These are phyloP conservation scores for Colletotrichum truncatum DNA, from an alignment of 2,329 filamentous ascomycete species.

Conservation along the genomic window DNA sequence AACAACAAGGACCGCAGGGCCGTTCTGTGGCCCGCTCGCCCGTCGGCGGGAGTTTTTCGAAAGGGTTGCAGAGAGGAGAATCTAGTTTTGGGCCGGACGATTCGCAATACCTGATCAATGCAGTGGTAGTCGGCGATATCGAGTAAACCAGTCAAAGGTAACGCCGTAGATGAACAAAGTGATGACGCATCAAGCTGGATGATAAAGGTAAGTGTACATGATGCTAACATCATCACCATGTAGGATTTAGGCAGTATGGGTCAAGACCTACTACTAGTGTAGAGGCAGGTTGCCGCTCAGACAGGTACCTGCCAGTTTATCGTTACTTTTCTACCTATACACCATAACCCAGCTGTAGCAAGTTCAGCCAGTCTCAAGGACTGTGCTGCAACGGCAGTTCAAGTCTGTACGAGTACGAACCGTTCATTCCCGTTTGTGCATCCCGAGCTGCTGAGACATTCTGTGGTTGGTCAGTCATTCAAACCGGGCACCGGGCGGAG, in stretches of 20 bases:
- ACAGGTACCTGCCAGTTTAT: neutral
- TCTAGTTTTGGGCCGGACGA: slow-evolving; percentile 10
- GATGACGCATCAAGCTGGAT: slow-evolving; percentile 5
- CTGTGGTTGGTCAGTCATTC: neutral
- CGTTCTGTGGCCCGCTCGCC: slow-evolving; percentile 7
- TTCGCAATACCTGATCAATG: neutral
- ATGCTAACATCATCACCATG: neutral
- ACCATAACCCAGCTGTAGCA: neutral
- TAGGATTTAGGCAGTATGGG: too few species aligned
- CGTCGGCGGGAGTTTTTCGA: neutral
- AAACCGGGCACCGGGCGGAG: slow-evolving; percentile 7
- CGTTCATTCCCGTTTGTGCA: neutral
- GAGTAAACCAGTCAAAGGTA: neutral
- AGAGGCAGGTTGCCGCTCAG: neutral
- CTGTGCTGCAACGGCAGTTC: neutral
- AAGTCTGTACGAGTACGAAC: neutral
- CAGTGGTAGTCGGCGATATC: neutral
- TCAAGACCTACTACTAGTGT: too few species aligned
- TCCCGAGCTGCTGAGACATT: neutral
- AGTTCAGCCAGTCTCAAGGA: neutral
- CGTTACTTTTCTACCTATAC: neutral
- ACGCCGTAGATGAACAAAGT: neutral
- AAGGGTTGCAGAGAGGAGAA: slow-evolving; percentile 11
- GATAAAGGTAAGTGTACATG: neutral
- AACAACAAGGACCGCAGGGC: neutral